Evolutionary conservation across 2,329 filamentous ascomycete genomes (phyloP).

Genomic region (Lachnum nothofagi): DNA sequence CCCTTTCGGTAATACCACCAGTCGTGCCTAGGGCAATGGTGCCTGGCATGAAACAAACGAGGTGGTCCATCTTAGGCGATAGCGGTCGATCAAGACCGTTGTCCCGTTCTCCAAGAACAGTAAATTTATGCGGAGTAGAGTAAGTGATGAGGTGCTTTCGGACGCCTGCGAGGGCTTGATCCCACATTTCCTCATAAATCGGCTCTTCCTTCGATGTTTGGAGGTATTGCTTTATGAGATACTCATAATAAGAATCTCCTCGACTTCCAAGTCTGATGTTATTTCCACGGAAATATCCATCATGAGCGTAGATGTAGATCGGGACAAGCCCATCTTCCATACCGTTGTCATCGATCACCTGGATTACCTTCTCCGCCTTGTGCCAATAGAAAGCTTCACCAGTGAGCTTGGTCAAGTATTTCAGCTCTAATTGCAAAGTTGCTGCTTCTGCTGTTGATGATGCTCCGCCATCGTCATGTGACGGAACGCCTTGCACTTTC

Average conservation of each 20-base stretch:
- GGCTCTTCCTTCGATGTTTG: constrained; percentile 84
- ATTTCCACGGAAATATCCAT: constrained; percentile 70
- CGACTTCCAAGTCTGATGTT: constrained; percentile 91
- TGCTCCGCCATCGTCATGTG: constrained; percentile 79
- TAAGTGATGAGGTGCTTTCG: constrained; percentile 92
- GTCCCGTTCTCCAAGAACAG: constrained; percentile 84
- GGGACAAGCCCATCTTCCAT: constrained; percentile 78
- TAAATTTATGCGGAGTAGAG: constrained; percentile 71
- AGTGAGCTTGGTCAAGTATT: constrained; percentile 90
- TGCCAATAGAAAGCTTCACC: constrained; percentile 93
- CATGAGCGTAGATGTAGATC: constrained; percentile 80
- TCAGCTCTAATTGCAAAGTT: constrained; percentile 90
- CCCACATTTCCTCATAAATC: constrained; percentile 89
- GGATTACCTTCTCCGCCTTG: constrained; percentile 83
- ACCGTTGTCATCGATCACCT: constrained; percentile 79
- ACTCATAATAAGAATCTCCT: constrained; percentile 98
- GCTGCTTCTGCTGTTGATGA: constrained; percentile 93
- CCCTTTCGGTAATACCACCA: constrained; percentile 66
- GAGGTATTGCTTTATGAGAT: constrained; percentile 96
- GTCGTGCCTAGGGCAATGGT: constrained; percentile 89
- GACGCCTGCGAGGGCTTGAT: constrained; percentile 75
- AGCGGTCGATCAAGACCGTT: constrained; percentile 61
- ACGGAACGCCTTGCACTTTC: constrained; percentile 68
- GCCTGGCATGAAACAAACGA: constrained; percentile 95
- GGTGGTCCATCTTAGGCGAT: constrained; percentile 92